Base-by-base conservation (phyloP, 1,139 yeast species). In the Yamadazyma pseudoaaseri region DNA sequence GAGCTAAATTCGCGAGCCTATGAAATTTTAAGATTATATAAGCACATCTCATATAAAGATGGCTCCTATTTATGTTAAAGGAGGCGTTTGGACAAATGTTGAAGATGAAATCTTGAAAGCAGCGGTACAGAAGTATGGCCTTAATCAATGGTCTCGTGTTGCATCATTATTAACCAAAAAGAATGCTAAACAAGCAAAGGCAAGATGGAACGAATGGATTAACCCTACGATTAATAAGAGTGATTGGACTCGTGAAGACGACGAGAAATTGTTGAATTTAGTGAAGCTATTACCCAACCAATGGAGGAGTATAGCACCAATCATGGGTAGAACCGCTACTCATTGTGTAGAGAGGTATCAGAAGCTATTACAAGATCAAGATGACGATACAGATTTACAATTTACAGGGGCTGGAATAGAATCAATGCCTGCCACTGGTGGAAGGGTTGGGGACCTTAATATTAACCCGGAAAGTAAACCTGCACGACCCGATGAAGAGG, bases 121-220 rank as follows among this genome's bases (percentile, higher is more conserved):
- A 0, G 96, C 97, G 1, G 85, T 92, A 2, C 78, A 94, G 30
- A 92, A 92, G 54, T 92, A 92, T 56, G 98, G 98, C 0, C 66
- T 89, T 15, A 89, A 86, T 46, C 96, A 92, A 52, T 92, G 98
- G 98, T 78, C 92, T 6, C 76, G 97, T 33, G 94, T 92, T 4
- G 86, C 96, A 3, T 87, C 97, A 0, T 66, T 92, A 35, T 62
- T 92, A 26, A 84, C 89, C 10, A 80, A 84, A 52, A 92, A 90
- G 58, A 81, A 89, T 4, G 95, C 97, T 10, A 81, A 81, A 51
- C 97, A 92, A 56, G 94, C 95, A 43, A 87, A 89, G 49, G 87
- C 95, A 2, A 65, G 98, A 45, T 92, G 98, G 98, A 72, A 70
- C 38, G 97, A 92, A 53, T 89, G 85, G 78, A 62, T 92, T 27